Percentiles rank a stretch among this genome's conserved stretches.
These are phyloP conservation scores for Nicotiana noctiflora DNA, from an alignment of 257 asterid genomes.

Conservation along the genomic window DNA sequence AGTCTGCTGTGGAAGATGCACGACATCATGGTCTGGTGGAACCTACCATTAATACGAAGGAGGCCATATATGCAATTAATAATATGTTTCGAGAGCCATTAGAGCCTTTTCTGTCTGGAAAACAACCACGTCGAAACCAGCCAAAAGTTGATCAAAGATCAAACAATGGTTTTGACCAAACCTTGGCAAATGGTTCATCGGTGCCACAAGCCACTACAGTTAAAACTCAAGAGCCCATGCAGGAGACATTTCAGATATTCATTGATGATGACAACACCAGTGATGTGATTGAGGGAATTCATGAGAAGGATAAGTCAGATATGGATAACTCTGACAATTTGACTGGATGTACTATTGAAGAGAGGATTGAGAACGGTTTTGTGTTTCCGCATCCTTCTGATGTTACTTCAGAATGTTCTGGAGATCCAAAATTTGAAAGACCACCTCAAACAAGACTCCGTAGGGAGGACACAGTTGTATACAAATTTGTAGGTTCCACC, in stretches of 20 bases:
- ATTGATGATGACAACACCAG: conserved; percentile 55
- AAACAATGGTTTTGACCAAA: conserved; percentile 35
- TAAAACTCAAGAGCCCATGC: conserved; percentile 32
- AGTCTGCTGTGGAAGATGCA: conserved; percentile 65
- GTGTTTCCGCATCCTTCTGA: conserved; percentile 46
- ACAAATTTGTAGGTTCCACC: conserved; percentile 85
- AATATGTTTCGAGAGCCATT: conserved; percentile 80
- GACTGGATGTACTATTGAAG: conserved; percentile 15
- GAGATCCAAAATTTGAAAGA: conserved; percentile 33
- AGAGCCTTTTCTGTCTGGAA: conserved; percentile 48
- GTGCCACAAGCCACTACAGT: conserved; percentile 10
- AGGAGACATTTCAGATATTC: conserved; percentile 54
- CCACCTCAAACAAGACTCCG: conserved; percentile 30
- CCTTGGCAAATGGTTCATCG: conserved; percentile 18
- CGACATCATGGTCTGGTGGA: conserved; percentile 93
- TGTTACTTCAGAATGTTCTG: conserved; percentile 29
- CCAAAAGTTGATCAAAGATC: conserved; percentile 19
- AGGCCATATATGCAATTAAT: conserved; percentile 76
- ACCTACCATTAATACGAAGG: conserved; percentile 80
- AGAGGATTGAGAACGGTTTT: conserved; percentile 16
- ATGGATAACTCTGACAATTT: conserved; percentile 13
- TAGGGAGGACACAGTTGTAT: conserved; percentile 74
- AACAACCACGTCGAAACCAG: conserved; percentile 30
- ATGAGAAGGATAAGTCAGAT: conserved; percentile 17
- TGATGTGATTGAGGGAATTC: conserved; percentile 24